These are phyloP conservation scores for Pythium sukuiense DNA, from an alignment of 352 stramenopile genomes.

Conservation along the genomic window DNA sequence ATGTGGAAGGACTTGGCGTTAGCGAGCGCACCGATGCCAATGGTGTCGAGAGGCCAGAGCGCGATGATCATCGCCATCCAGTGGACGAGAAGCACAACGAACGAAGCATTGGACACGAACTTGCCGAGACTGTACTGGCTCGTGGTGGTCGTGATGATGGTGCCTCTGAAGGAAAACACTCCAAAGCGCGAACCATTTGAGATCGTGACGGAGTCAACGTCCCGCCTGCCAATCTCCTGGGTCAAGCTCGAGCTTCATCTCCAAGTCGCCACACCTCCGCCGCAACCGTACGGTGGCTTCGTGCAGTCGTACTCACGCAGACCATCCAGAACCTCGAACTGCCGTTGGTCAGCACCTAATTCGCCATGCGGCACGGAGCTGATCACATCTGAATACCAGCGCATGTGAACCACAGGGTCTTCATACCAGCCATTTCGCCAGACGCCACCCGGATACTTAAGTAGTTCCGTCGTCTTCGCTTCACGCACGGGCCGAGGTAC, in stretches of 20 bases:
- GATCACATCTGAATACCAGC: slow-evolving; percentile 30
- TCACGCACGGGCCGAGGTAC: slow-evolving; percentile 19
- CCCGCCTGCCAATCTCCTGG: background rate
- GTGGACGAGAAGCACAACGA: slow-evolving; percentile 27
- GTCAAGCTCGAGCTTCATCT: background rate
- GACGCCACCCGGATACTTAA: slow-evolving; percentile 19
- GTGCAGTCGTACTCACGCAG: background rate
- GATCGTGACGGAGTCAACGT: slow-evolving; percentile 11
- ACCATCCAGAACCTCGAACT: slow-evolving; percentile 23
- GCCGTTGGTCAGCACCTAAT: slow-evolving; percentile 8
- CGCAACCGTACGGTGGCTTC: background rate
- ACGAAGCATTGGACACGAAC: slow-evolving; percentile 34
- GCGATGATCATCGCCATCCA: slow-evolving; percentile 28
- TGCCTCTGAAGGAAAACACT: slow-evolving; percentile 28
- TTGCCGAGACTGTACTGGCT: slow-evolving; percentile 32
- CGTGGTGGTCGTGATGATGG: background rate
- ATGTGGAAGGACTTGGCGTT: slow-evolving; percentile 21
- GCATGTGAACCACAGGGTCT: background rate
- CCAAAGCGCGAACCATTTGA: slow-evolving; percentile 32
- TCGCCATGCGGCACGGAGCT: background rate
- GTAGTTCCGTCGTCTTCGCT: slow-evolving; percentile 21
- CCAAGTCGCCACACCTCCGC: background rate
- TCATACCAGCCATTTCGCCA: slow-evolving; percentile 39
- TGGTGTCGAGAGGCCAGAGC: background rate
- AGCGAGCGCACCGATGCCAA: slow-evolving; percentile 21